Base-by-base conservation (phyloP, 257 asterid genomes). In the Ilex aquifolium region DNA sequence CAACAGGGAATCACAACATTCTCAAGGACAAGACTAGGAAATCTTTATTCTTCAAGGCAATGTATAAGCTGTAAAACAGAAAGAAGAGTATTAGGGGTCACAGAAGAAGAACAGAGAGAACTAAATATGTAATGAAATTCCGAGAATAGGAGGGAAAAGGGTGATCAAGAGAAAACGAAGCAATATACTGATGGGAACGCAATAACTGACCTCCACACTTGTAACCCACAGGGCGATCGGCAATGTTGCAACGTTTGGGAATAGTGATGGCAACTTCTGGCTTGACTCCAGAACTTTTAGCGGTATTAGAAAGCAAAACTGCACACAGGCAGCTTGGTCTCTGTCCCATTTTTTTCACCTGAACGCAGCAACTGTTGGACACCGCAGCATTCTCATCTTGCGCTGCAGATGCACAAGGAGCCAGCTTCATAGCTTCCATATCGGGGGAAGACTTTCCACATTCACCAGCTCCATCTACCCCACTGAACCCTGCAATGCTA, bases 261-360 rank as follows among this genome's bases (percentile, higher is more conserved):
- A 85, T 85, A 39, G 88, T 75, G 3, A 90, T 15, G 27, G 97
- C 87, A 8, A 82, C 56, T 55, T 79, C 79, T 7, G 86, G 83
- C 6, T 87, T 77, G 10, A 80, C 77, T 0, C 91, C 84, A 0
- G 88, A 74, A 30, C 2, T 73, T 74, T 85, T 90, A 15, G 90
- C 97, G 32, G 74, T 76, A 11, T 83, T 63, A 2, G 95, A 90
- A 7, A 87, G 84, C 89, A 88, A 69, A 12, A 84, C 86, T 7
- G 95, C 97, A 48, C 94, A 89, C 15, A 89, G 79, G 59, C 96
- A 86, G 15, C 53, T 72, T 0, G 93, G 87, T 29, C 79, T 84
- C 78, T 75, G 72, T 4, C 86, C 87, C 48, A 89, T 0, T 29
- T 67, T 66, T 83, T 77, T 62, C 63, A 89, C 84, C 78, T 72